Conservation (phyloP, 2,329 filamentous ascomycete genomes). For the Tolypocladium guangdongense region DNA sequence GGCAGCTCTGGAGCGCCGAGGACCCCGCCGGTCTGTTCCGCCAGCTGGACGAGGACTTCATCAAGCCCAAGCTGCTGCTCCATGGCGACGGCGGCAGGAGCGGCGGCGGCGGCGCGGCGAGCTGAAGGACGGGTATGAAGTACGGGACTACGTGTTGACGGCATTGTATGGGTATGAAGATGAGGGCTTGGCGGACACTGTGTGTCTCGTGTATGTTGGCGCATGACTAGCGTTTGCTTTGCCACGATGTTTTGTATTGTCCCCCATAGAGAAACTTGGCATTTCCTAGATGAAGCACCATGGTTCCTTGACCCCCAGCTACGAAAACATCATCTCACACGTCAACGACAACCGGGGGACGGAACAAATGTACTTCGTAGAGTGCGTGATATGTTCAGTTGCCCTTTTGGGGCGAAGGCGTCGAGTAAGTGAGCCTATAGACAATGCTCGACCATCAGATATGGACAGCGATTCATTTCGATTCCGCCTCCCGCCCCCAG, state of each 20-base stretch:
- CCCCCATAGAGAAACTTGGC: background rate
- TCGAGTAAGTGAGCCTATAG: background rate
- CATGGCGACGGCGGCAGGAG: conserved; percentile 44
- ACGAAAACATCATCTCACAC: background rate
- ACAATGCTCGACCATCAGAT: background rate
- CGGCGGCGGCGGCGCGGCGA: conserved; percentile 15
- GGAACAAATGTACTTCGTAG: background rate
- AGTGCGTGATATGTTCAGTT: background rate
- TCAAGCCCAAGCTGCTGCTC: conserved; percentile 81
- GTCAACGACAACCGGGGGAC: background rate
- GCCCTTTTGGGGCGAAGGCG: background rate
- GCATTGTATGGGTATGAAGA: background rate
- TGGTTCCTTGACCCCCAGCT: background rate
- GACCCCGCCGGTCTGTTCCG: conserved; percentile 86
- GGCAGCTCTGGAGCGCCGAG: conserved; percentile 71
- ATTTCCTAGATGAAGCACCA: background rate
- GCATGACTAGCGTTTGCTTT: background rate
- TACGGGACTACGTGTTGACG: background rate
- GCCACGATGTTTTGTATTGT: background rate
- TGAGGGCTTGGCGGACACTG: background rate
- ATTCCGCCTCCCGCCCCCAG: background rate
- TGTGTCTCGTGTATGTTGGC: background rate
- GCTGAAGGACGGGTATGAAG: background rate
- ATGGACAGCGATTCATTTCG: background rate
- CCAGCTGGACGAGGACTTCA: conserved; percentile 89